phyloP scores from a whole-genome alignment of 441 rosid genomes.

The Erysimum pusillum region DNA sequence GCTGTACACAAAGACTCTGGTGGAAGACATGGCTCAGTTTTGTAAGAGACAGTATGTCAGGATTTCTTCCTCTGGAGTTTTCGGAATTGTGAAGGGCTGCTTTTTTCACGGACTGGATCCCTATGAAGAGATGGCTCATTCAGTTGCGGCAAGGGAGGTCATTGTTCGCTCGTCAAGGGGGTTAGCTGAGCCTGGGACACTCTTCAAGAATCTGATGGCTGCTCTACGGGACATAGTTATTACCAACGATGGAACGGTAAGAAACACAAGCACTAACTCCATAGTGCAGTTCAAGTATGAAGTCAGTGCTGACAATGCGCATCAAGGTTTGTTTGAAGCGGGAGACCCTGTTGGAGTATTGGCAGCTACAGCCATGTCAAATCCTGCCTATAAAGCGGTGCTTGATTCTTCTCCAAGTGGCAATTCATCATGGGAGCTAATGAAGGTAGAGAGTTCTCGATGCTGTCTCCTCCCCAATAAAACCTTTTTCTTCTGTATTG shows the following conservation, averaged over 20 bases:
- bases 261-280: conserved; percentile 86
- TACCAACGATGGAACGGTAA: conserved; percentile 92
- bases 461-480: no score
- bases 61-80: conserved; percentile 72
- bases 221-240: conserved; percentile 90
- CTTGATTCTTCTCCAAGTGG: conserved; percentile 94
- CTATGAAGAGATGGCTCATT: conserved; percentile 90
- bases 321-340: no score
- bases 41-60: conserved; percentile 70
- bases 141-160: conserved; percentile 81
- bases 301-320: no score
- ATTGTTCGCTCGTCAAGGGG: conserved; percentile 95
- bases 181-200: conserved; percentile 93
- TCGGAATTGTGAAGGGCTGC: conserved; percentile 77
- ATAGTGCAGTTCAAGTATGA: conserved; percentile 89
- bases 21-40: conserved; percentile 79
- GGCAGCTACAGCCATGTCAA: conserved; percentile 99
- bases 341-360: conserved; percentile 99
- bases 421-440: conserved; percentile 93
- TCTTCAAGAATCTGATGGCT: conserved; percentile 97
- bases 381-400: conserved; percentile 97
- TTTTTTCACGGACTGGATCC: conserved; percentile 93
- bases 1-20: conserved; percentile 77
- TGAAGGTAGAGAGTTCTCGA: conserved; percentile 73
- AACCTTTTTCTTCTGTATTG: no score